A percentile compares a stretch with the other conserved stretches of the same genome.
These are phyloP conservation scores for Gossypium mustelinum DNA, from an alignment of 345 rosid genomes.

Conservation along the genomic window DNA sequence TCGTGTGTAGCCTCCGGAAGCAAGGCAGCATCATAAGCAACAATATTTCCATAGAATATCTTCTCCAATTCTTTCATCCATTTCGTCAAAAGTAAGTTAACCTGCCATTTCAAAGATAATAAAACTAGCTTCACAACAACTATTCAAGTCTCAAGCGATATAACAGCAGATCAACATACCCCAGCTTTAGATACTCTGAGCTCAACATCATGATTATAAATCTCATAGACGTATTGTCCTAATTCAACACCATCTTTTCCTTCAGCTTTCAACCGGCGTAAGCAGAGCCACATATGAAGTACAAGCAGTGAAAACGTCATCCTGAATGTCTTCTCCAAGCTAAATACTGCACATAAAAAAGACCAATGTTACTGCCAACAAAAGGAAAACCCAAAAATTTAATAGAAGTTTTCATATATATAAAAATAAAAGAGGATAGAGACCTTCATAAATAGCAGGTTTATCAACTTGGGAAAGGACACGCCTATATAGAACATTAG, in stretches of 20 bases:
- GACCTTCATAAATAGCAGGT: conserved; percentile 81
- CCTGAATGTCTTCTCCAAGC: conserved; percentile 88
- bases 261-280: conserved; percentile 80
- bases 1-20: conserved; percentile 78
- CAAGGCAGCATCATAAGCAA: conserved; percentile 81
- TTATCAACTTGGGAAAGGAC: conserved; percentile 66
- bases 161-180: conserved; percentile 37
- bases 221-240: conserved; percentile 87
- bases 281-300: conserved; percentile 87
- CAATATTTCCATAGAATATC: conserved; percentile 88
- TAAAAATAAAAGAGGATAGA: no score
- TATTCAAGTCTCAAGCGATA: neutral
- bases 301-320: conserved; percentile 82
- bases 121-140: neutral
- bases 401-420: neutral
- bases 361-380: neutral
- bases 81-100: conserved; percentile 69
- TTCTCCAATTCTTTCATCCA: conserved; percentile 99
- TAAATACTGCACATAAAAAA: conserved; percentile 59
- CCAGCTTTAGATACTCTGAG: conserved; percentile 93
- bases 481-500: conserved; percentile 68
- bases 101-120: conserved; percentile 40
- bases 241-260: conserved; percentile 89
- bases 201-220: conserved; percentile 92
- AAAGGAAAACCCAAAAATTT: neutral